These are phyloP conservation scores for Phalaenopsis hybrid DNA, from an alignment of 116 monocot species.

Conservation along the genomic window DNA sequence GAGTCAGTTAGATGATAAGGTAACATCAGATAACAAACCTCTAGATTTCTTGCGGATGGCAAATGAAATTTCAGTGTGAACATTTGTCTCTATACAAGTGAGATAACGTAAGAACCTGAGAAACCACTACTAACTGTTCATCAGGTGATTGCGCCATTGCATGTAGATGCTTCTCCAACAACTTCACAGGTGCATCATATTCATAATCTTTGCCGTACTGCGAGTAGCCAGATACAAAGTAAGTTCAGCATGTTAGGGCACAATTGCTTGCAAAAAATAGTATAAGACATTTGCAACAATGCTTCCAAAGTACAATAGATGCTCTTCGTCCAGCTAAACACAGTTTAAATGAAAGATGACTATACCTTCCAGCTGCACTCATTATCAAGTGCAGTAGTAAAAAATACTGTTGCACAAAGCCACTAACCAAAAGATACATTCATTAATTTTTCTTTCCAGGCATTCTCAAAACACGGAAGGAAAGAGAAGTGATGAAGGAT, in stretches of 20 bases:
- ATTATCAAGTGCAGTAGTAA: neutral
- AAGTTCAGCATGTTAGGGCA: neutral
- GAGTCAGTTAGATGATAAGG: neutral
- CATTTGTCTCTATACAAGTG: neutral
- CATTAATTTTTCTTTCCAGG: neutral
- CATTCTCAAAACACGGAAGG: neutral
- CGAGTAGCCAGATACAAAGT: conserved; percentile 4
- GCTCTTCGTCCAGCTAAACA: neutral
- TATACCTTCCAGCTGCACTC: neutral
- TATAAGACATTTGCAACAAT: neutral
- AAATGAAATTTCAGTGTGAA: neutral
- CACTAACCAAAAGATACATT: neutral
- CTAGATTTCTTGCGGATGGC: neutral
- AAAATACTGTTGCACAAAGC: no score
- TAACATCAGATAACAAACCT: neutral
- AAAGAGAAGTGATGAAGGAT: neutral
- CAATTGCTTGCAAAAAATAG: neutral
- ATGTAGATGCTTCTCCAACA: conserved; percentile 89
- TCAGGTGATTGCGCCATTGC: conserved; percentile 76
- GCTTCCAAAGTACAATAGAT: neutral
- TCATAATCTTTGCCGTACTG: conserved; percentile 99
- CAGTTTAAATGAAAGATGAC: neutral
- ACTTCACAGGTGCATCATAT: conserved; percentile 91
- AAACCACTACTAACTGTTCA: conserved; percentile 92
- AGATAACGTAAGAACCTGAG: conserved; percentile 50